Evolutionary conservation across 2,329 filamentous ascomycete species (phyloP).

Genomic region (Penicillium sp.): DNA sequence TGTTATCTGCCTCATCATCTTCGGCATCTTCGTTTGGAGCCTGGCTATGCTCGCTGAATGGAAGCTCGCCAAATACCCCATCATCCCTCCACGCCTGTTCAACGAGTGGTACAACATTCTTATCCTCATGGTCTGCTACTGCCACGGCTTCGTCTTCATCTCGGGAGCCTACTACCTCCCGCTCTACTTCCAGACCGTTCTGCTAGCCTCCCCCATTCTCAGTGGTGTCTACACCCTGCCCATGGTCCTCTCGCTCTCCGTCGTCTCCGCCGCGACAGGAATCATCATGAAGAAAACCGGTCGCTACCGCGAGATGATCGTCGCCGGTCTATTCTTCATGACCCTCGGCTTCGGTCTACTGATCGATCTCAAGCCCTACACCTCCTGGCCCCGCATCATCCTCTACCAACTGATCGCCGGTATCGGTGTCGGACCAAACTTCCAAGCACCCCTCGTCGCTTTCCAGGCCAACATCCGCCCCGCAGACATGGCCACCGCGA

Average conservation of each 20-base stretch:
- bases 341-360: slow-evolving; percentile 71
- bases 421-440: slow-evolving; percentile 67
- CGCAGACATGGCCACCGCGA: slow-evolving; percentile 67
- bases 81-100: slow-evolving; percentile 79
- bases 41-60: slow-evolving; percentile 77
- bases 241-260: slow-evolving; percentile 69
- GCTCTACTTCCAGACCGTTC: slow-evolving; percentile 81
- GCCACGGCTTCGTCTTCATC: slow-evolving; percentile 79
- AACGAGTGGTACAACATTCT: slow-evolving; percentile 68
- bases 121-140: slow-evolving; percentile 69
- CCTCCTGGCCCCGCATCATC: slow-evolving; percentile 57
- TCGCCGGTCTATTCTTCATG: slow-evolving; percentile 63
- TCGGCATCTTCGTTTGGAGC: slow-evolving; percentile 67
- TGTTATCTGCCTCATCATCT: slow-evolving; percentile 78
- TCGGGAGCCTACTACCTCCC: slow-evolving; percentile 80
- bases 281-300: slow-evolving; percentile 77
- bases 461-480: slow-evolving; percentile 67
- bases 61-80: slow-evolving; percentile 74
- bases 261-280: slow-evolving; percentile 65
- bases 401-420: slow-evolving; percentile 65
- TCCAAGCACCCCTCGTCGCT: slow-evolving; percentile 67
- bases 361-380: slow-evolving; percentile 62
- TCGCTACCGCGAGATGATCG: slow-evolving; percentile 67
- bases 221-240: slow-evolving; percentile 78
- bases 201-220: slow-evolving; percentile 70